Evolutionary conservation across 345 rosid genomes (phyloP).

Genomic region (Kernera saxatilis): DNA sequence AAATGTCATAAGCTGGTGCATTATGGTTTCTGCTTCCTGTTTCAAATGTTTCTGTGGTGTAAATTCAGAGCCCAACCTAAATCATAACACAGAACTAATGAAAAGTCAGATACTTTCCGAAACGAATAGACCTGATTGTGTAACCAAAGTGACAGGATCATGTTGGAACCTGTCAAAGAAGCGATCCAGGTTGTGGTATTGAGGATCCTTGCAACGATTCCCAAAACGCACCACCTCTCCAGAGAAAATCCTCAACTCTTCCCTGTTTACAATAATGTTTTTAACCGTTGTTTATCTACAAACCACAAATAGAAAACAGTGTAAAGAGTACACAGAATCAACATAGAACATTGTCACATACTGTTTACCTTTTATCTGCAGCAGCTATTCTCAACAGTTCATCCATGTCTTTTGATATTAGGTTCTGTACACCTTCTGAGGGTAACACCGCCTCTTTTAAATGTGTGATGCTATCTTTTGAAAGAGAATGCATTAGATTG

Average conservation of each 20-base stretch:
- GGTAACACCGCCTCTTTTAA: slow-evolving; percentile 82
- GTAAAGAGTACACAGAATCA: not conserved
- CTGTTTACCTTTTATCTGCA: slow-evolving; percentile 78
- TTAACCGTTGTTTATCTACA: not conserved
- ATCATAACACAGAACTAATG: slow-evolving; percentile 24
- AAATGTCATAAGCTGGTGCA: slow-evolving; percentile 67
- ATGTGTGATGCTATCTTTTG: slow-evolving; percentile 59
- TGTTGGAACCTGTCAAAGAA: slow-evolving; percentile 68
- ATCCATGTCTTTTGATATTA: slow-evolving; percentile 80
- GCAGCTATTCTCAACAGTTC: slow-evolving; percentile 75
- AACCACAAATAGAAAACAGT: not conserved
- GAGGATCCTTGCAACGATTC: slow-evolving; percentile 98
- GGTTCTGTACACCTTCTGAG: slow-evolving; percentile 81
- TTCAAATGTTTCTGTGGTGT: slow-evolving; percentile 64
- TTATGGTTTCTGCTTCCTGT: slow-evolving; percentile 67
- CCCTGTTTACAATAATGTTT: slow-evolving; percentile 45
- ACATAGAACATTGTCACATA: slow-evolving; percentile 1
- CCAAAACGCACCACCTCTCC: slow-evolving; percentile 98
- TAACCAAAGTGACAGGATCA: slow-evolving; percentile 21
- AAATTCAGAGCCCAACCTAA: slow-evolving; percentile 80
- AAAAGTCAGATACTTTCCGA: slow-evolving; percentile 8
- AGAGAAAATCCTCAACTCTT: slow-evolving; percentile 77
- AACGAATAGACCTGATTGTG: slow-evolving; percentile 7
- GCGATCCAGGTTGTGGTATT: slow-evolving; percentile 93
- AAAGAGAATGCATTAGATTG: slow-evolving; percentile 86